Evolutionary conservation across 23 red algal species (phyloP), one percentile per base, ranked within the genome.

Genomic region (Chondrus crispus): DNA sequence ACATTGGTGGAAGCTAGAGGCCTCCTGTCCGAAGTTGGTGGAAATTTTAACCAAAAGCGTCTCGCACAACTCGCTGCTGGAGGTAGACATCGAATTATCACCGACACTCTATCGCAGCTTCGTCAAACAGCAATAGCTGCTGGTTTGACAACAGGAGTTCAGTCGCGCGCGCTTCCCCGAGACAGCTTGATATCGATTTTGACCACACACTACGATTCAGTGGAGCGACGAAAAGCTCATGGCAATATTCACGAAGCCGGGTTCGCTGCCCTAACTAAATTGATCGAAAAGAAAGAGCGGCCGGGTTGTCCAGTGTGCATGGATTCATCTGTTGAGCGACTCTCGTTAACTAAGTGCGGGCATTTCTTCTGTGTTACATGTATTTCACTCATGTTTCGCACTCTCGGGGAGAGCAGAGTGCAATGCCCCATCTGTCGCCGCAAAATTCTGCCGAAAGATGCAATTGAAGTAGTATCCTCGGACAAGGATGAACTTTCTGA

Each of bases 321-420:
- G 26, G 69, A 69, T 7, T 45, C 69, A 47, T 75, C 62, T 64
- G 72, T 74, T 79, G 87, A 81, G 30, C 43, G 87, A 45, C 51
- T 90, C 38, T 62, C 87, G 1, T 64, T 90, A 14, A 90, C 87
- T 37, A 90, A 90, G 30, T 90, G 87, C 68, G 87, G 87, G 6
- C 87, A 90, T 66, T 22, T 90, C 28, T 90, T 80, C 38, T 90
- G 87, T 46, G 45, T 75, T 79, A 73, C 49, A 16, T 90, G 87
- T 30, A 90, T 90, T n/a, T 63, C 50, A 16, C 71, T 90, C 26
- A 28, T 90, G 26, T 69, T 90, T 20, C 62, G 42, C 87, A 87
- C 62, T 53, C 71, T 45, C 41, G 84, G 60, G 26, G 60, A 62
- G 13, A 62, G 71, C 28, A 80, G 52, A 43, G 62, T 55, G 19